Evolutionary conservation across 192 early-diverging fungal species (phyloP).

Genomic region (Geranomyces michiganensis): DNA sequence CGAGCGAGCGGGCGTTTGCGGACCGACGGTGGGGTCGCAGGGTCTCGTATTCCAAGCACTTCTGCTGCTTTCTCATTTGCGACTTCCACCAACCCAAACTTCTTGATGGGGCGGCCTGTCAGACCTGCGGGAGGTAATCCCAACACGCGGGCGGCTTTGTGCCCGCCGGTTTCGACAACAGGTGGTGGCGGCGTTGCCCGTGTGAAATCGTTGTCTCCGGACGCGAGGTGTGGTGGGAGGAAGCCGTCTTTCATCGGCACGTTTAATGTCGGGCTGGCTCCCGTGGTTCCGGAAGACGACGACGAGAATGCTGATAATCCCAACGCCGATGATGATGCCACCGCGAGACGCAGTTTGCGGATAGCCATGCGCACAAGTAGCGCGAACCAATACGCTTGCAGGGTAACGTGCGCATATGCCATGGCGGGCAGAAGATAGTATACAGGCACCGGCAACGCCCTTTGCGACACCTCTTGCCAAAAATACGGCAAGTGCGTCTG

Average conservation of each 20-base stretch:
- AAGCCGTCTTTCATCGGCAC: neutral
- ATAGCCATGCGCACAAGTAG: conserved; percentile 22
- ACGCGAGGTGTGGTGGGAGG: neutral
- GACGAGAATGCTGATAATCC: no score
- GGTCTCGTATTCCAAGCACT: conserved; percentile 19
- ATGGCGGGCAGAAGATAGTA: conserved; percentile 30
- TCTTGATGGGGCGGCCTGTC: conserved; percentile 11
- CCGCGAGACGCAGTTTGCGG: neutral
- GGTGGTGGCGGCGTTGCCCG: neutral
- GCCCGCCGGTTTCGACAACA: neutral
- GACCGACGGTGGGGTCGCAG: no score
- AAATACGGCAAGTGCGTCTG: neutral
- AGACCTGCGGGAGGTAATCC: conserved; percentile 16
- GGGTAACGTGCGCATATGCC: conserved; percentile 11
- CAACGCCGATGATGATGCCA: no score
- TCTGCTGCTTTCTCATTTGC: conserved; percentile 30
- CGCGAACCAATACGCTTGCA: conserved; percentile 30
- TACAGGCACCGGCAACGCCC: neutral
- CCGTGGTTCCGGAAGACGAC: no score
- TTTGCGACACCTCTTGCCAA: neutral
- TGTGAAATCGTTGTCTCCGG: no score
- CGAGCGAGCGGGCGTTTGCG: no score
- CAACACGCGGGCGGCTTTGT: conserved; percentile 15
- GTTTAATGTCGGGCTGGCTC: neutral
- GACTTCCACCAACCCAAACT: conserved; percentile 16